Percentiles rank a stretch among this genome's conserved stretches.
Evolutionary conservation across 2,329 filamentous ascomycete species (phyloP).

Genomic region (Bipolaris cookei): DNA sequence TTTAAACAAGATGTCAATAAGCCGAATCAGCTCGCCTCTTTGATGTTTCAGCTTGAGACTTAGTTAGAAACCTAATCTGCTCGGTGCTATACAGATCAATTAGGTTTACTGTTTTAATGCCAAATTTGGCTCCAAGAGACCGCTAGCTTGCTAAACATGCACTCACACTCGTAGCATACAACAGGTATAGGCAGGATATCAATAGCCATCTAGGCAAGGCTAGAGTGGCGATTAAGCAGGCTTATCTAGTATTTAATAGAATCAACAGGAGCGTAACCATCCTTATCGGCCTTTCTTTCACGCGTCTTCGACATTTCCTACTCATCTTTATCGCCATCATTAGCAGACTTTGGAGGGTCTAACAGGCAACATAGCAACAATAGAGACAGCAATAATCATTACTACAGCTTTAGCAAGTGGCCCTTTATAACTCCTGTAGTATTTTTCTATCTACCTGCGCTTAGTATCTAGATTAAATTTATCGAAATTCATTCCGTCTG

Average conservation of each 20-base stretch:
- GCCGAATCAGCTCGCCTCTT: background rate
- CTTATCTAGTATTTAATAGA: background rate
- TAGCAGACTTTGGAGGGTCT: constrained; percentile 4
- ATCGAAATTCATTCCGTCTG: constrained; percentile 2
- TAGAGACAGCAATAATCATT: background rate
- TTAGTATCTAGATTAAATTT: constrained; percentile 2
- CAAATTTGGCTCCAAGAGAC: background rate
- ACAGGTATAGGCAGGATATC: constrained; percentile 5
- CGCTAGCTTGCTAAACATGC: constrained; percentile 2
- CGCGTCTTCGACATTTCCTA: constrained; percentile 3
- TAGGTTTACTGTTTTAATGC: constrained; percentile 1
- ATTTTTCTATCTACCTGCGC: constrained; percentile 6
- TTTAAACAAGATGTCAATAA: background rate
- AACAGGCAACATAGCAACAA: constrained; percentile 2
- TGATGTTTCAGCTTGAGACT: background rate
- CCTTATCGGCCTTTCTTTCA: background rate
- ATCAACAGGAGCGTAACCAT: constrained; percentile 1
- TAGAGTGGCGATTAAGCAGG: constrained; percentile 1
- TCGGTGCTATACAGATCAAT: constrained; percentile 2
- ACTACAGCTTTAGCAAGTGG: constrained; percentile 7
- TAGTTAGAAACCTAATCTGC: constrained; percentile 1
- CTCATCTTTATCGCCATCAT: constrained; percentile 4
- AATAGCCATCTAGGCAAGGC: constrained; percentile 5
- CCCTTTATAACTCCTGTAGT: constrained; percentile 3
- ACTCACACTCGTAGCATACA: background rate